Conservation (phyloP, 176 grass and related monocot genomes). For the Olyra latifolia region DNA sequence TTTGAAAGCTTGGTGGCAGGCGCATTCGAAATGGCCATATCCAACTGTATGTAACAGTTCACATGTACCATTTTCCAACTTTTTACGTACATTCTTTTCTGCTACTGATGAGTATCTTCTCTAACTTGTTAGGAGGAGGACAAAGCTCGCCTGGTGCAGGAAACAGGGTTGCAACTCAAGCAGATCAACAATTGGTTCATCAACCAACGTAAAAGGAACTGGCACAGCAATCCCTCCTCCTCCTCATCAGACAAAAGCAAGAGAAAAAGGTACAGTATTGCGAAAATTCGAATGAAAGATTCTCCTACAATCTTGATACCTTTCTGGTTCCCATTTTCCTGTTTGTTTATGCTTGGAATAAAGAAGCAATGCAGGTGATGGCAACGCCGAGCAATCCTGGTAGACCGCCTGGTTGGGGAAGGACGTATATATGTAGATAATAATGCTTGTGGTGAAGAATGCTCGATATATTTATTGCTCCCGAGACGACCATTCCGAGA, state of each 20-base stretch:
- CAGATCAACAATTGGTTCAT: constrained; percentile 99
- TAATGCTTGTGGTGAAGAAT: constrained; percentile 24
- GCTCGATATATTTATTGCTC: constrained; percentile 35
- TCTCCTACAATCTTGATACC: neutral
- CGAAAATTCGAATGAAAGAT: neutral
- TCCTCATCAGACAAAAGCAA: constrained; percentile 83
- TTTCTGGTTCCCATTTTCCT: neutral
- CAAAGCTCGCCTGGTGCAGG: constrained; percentile 85
- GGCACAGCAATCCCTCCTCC: constrained; percentile 81
- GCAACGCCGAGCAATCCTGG: constrained; percentile 44
- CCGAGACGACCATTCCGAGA: neutral
- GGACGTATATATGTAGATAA: constrained; percentile 12
- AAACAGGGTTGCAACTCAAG: constrained; percentile 94
- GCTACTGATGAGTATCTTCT: neutral
- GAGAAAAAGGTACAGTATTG: constrained; percentile 64
- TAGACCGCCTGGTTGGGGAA: constrained; percentile 15
- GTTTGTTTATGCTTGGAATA: constrained; percentile 37
- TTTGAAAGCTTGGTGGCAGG: constrained; percentile 97
- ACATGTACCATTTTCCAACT: neutral
- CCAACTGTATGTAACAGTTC: constrained; percentile 64
- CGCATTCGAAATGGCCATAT: constrained; percentile 95
- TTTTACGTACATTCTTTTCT: neutral
- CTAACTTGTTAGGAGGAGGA: constrained; percentile 74
- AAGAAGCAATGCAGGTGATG: constrained; percentile 73
- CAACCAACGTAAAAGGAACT: constrained; percentile 97